Percentiles rank a stretch among this genome's conserved stretches.
Evolutionary conservation across 2,329 filamentous ascomycete genomes (phyloP).

Genomic region (Colletotrichum incanum): DNA sequence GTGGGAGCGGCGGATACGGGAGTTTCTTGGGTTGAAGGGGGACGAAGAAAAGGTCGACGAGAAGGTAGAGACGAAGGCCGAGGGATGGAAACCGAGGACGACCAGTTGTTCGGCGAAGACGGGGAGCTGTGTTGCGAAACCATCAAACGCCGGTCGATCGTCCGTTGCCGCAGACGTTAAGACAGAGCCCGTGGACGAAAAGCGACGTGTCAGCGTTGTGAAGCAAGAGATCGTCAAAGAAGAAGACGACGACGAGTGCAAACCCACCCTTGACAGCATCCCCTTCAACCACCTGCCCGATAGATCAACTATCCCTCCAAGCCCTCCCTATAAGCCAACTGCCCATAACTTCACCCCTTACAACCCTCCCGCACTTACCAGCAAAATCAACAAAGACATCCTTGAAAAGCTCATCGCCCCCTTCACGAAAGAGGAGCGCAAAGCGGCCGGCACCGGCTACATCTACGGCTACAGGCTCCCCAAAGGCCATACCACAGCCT

Average conservation of each 20-base stretch:
- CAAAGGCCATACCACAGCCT: not conserved
- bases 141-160: not conserved
- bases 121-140: not conserved
- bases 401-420: not conserved
- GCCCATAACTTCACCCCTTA: conserved; percentile 1
- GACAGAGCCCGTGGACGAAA: not conserved
- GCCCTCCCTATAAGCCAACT: not conserved
- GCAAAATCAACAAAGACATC: conserved; percentile 6
- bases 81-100: not conserved
- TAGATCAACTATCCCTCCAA: not conserved
- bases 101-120: not conserved
- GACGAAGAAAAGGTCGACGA: too few relatives aligned
- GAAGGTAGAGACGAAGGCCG: not conserved
- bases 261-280: not conserved
- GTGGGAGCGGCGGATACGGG: conserved; percentile 1
- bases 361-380: too few relatives aligned
- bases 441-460: conserved; percentile 1
- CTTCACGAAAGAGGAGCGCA: not conserved
- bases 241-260: not conserved
- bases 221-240: conserved; percentile 5
- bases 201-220: not conserved
- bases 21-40: not conserved
- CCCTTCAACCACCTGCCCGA: not conserved
- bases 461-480: conserved; percentile 25
- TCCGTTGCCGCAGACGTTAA: not conserved